Base-by-base conservation (phyloP, 768 basidiomycete species). In the Flagelloscypha sp. region DNA sequence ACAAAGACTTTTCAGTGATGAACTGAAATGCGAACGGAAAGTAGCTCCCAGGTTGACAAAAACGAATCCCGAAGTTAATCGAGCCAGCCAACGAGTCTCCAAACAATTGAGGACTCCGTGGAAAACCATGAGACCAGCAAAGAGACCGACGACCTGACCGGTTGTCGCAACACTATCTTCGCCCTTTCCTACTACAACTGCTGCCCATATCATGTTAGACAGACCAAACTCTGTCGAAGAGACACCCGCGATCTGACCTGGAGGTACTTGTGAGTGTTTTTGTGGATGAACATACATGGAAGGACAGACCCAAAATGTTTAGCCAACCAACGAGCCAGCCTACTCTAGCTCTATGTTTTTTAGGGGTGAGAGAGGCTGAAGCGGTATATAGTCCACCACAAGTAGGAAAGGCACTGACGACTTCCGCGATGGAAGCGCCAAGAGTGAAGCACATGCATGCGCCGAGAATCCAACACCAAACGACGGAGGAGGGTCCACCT, bases 11-110 rank as follows among this genome's bases (percentile, higher is more conserved):
- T n/a, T n/a, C n/a, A 41, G 31, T 17, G 38, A n/a, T 12, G 36
- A 17, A 32, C 16, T 24, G 17, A 24, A 32, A 2, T 3, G 27
- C 13, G 16, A 19, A 81, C 79, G 47, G 36, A 82, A 58, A 3
- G 87, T 83, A 8, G 84, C 68, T 25, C 87, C 87, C 34, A 93
- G 65, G 56, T 94, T 93, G 48, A 93, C 65, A 53, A 93, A 92
- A 4, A 93, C 86, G 49, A 88, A 89, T 19, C 70, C 71, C 15
- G 68, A 68, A 2, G 88, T 89, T 42, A 88, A 59, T 12, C 65
- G 66, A 0, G 88, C 86, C 4, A 93, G 74, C 43, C 80, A 65
- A 15, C 73, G 72, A 1, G 89, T 92, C 1, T 79, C 76, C 19
- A 87, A 53, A 24, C 78, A 84, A 50, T 87, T 87, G 74, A 87